Conservation (phyloP, 2,329 filamentous ascomycete genomes). For the Colletotrichum tropicicola region DNA sequence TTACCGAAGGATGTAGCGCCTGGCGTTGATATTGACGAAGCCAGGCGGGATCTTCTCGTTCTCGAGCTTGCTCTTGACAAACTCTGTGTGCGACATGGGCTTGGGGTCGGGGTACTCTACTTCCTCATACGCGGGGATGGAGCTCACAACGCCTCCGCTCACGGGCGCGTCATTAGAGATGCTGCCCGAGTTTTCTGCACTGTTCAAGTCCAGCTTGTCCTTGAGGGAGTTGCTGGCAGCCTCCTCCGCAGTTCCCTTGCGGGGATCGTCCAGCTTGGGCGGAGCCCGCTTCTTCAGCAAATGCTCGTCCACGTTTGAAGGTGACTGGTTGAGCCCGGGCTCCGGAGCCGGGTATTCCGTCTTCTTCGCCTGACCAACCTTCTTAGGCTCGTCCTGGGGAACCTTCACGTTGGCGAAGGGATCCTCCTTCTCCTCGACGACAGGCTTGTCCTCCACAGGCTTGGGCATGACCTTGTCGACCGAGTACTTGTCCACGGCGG, state of each 20-base stretch:
- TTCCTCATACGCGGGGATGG: constrained; percentile 38
- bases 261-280: constrained; percentile 30
- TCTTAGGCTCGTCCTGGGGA: constrained; percentile 22
- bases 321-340: constrained; percentile 21
- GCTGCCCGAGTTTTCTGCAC: constrained; percentile 19
- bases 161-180: constrained; percentile 28
- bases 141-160: constrained; percentile 32
- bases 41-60: constrained; percentile 58
- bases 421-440: constrained; percentile 11
- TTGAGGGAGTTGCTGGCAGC: constrained; percentile 35
- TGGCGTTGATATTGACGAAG: constrained; percentile 54
- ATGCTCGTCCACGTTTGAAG: constrained; percentile 26
- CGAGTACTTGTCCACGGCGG: background rate
- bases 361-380: constrained; percentile 25
- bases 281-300: constrained; percentile 23
- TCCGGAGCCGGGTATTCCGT: constrained; percentile 24
- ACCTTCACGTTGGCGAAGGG: constrained; percentile 18
- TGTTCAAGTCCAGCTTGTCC: constrained; percentile 35
- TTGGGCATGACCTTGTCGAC: constrained; percentile 4
- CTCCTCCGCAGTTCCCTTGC: constrained; percentile 15
- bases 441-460: background rate
- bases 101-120: constrained; percentile 42
- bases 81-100: constrained; percentile 64
- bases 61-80: constrained; percentile 54
- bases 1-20: constrained; percentile 71